Evolutionary conservation across 345 rosid species (phyloP), one percentile per base, ranked within the genome.

Genomic region (Camelina neglecta): DNA sequence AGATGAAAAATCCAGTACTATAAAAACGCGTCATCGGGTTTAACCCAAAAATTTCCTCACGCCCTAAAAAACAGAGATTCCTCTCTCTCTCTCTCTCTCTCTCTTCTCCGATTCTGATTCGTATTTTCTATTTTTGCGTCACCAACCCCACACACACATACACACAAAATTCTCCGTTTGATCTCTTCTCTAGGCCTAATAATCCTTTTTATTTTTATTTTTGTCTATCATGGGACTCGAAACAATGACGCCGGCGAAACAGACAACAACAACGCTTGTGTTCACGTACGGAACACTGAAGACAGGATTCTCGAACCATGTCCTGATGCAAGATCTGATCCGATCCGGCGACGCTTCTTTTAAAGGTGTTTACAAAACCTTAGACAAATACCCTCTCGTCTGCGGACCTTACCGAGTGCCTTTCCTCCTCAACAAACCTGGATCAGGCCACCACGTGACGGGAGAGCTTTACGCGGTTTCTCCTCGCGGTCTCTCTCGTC

Each of bases 341-440:
- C 82, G 76, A 35, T 70, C 89, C 5, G 91, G 96, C 0, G 96
- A 92, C 81, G 92, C 96, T 3, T 67, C 79, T 4, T 90, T 87
- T 85, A 81, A 77, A 50, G 96, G 97, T 38, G 57, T 79, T 15
- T 86, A 65, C 65, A 76, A 78, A 15, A 90, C 96, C 56, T 13
- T 49, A 0, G 84, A 84, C 5, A 71, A 44, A 0, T 87, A 80
- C 60, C 97, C 97, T 2, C 89, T 92, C 21, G 97, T 92, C 3
- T 92, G 97, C 75, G 97, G 97, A 49, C 97, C 97, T 0, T 92
- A 86, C 78, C 58, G 84, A 5, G 97, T 92, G 29, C 97, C 97
- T 11, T 92, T 92, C 83, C 97, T 92, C 75, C 88, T 92, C 75
- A 80, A 92, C 78, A 75, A 90, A 36, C 90, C 90, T 11, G 92